Conservation (phyloP, 139 green algal species). For the Trebouxia sp. region DNA sequence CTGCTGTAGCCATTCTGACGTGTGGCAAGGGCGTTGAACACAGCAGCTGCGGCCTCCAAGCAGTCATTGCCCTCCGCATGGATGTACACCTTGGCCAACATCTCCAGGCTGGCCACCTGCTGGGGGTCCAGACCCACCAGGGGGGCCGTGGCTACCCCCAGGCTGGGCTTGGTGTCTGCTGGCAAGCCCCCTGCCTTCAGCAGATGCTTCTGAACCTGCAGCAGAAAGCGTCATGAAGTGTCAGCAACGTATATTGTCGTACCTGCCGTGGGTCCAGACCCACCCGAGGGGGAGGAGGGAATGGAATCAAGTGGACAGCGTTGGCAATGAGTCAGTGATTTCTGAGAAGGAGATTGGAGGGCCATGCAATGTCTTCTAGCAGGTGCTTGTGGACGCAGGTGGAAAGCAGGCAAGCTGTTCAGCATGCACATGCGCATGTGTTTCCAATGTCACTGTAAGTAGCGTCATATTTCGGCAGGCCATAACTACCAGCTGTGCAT, state of each 20-base stretch:
- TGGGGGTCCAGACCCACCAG: conserved; percentile 47
- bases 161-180: conserved; percentile 61
- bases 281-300: too few relatives aligned
- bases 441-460: too few relatives aligned
- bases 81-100: conserved; percentile 69
- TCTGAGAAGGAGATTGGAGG: too few relatives aligned
- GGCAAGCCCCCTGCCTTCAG: conserved; percentile 47
- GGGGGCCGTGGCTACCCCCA: conserved; percentile 34
- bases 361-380: too few relatives aligned
- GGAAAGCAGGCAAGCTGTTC: too few relatives aligned
- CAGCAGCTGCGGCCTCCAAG: conserved; percentile 39
- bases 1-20: conserved; percentile 43
- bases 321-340: too few relatives aligned
- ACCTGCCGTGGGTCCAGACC: too few relatives aligned
- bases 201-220: conserved; percentile 28
- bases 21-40: conserved; percentile 64
- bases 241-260: not conserved
- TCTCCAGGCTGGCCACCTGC: conserved; percentile 47
- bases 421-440: too few relatives aligned
- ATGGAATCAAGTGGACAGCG: too few relatives aligned
- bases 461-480: too few relatives aligned
- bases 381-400: too few relatives aligned
- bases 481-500: too few relatives aligned
- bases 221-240: not conserved
- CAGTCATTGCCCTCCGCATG: conserved; percentile 32